Evolutionary conservation across 2,329 filamentous ascomycete species (phyloP).

Genomic region (Colletotrichum sidae): DNA sequence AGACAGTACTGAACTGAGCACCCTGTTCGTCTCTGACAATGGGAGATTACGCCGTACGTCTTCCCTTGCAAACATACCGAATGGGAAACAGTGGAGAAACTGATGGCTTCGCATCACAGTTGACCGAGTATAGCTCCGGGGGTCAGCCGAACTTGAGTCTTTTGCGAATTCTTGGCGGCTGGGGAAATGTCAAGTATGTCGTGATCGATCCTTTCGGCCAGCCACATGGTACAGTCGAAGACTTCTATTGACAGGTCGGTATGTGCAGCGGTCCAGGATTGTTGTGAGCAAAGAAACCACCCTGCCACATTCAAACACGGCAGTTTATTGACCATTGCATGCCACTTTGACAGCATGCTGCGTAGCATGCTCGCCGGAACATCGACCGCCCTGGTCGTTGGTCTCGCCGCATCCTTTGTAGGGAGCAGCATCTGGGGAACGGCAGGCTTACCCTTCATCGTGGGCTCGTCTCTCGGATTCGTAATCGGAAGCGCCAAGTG

Average conservation of each 20-base stretch:
- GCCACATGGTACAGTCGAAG: no score
- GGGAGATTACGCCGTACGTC: conserved; percentile 21
- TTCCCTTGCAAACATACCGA: neutral
- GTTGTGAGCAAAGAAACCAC: neutral
- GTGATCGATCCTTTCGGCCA: no score
- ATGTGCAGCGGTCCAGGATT: neutral
- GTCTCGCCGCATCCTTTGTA: conserved; percentile 34
- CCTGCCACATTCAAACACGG: no score
- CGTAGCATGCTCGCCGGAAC: conserved; percentile 42
- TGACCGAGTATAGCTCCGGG: conserved; percentile 12
- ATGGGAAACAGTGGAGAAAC: neutral
- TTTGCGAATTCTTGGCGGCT: conserved; percentile 37
- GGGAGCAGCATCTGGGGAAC: conserved; percentile 41
- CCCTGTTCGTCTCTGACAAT: conserved; percentile 1
- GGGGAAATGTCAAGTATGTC: conserved; percentile 38
- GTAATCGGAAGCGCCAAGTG: conserved; percentile 38
- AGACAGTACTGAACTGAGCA: no score
- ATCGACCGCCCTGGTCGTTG: conserved; percentile 36
- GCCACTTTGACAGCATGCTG: conserved; percentile 37
- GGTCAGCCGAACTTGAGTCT: conserved; percentile 24
- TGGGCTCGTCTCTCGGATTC: conserved; percentile 40
- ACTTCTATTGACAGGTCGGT: no score
- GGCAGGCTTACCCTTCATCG: conserved; percentile 39
- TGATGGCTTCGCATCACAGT: neutral
- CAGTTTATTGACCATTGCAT: no score